phyloP scores from a whole-genome alignment of 768 basidiomycete species.

The Terana coerulea region DNA sequence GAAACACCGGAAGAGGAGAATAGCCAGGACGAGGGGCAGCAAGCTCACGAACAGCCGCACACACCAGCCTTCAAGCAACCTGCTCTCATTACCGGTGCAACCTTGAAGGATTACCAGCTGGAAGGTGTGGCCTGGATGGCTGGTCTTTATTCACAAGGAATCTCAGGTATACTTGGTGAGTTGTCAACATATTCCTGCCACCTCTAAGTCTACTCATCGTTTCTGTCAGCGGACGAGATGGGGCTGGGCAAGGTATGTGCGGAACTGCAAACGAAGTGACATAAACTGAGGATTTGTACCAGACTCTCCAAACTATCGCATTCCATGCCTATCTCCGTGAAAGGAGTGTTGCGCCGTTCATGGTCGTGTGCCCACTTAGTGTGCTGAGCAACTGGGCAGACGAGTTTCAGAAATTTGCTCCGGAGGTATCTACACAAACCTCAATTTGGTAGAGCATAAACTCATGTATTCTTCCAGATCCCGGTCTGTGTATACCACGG shows the following conservation, averaged over 20 bases:
- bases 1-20: not conserved
- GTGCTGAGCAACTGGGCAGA: slow-evolving; percentile 90
- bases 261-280: no score
- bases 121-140: slow-evolving; percentile 97
- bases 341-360: slow-evolving; percentile 67
- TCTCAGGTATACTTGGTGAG: slow-evolving; percentile 74
- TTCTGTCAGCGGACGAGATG: slow-evolving; percentile 95
- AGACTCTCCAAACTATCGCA: slow-evolving; percentile 95
- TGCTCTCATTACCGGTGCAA: slow-evolving; percentile 76
- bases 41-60: not conserved
- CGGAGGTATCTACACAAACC: slow-evolving; percentile 46
- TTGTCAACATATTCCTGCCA: not conserved
- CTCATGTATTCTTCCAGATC: slow-evolving; percentile 45
- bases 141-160: slow-evolving; percentile 78
- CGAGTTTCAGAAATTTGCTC: slow-evolving; percentile 84
- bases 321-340: slow-evolving; percentile 90
- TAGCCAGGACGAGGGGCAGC: no score
- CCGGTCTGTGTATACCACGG: slow-evolving; percentile 93
- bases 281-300: no score
- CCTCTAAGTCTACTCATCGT: slow-evolving; percentile 8
- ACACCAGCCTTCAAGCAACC: slow-evolving; percentile 60
- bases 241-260: slow-evolving; percentile 79
- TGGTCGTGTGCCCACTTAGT: slow-evolving; percentile 90
- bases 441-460: not conserved
- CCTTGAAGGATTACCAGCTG: slow-evolving; percentile 85